A percentile compares a stretch with the other conserved stretches of the same genome.
phyloP scores from a whole-genome alignment of 352 stramenopile genomes.

The Phytopythium montanum region DNA sequence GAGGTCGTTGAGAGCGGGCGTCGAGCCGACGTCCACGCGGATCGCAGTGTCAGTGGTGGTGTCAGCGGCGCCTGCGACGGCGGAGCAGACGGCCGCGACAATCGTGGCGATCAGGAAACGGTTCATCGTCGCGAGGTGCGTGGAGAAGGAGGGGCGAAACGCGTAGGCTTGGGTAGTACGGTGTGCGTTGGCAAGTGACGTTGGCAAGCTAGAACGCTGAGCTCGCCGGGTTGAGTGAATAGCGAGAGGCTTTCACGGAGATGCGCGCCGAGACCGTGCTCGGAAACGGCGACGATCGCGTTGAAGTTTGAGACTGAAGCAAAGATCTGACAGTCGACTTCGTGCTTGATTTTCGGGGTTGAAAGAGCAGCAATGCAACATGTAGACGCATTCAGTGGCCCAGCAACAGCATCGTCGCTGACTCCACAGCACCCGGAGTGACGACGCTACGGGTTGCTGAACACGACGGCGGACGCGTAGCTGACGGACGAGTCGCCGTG shows the following conservation, averaged over 20 bases:
- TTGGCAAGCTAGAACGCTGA: neutral
- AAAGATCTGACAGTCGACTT: too few relatives aligned
- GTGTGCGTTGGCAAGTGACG: neutral
- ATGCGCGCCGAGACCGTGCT: neutral
- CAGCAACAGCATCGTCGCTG: neutral
- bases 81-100: neutral
- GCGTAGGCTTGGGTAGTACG: neutral
- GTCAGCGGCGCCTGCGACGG: neutral
- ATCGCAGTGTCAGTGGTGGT: too few relatives aligned
- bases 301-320: neutral
- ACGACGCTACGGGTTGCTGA: constrained; percentile 36
- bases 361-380: neutral
- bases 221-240: neutral
- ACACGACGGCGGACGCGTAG: constrained; percentile 93
- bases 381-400: neutral
- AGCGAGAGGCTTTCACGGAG: neutral
- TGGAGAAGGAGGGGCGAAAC: neutral
- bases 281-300: neutral
- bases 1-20: too few relatives aligned
- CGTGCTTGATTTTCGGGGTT: neutral
- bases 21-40: too few relatives aligned
- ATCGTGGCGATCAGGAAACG: neutral
- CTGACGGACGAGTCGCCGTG: constrained; percentile 92
- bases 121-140: neutral
- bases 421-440: neutral